Percentiles rank a stretch among this genome's conserved stretches.
Conservation (phyloP, 2,329 filamentous ascomycete species). For the Venturia pyrina region DNA sequence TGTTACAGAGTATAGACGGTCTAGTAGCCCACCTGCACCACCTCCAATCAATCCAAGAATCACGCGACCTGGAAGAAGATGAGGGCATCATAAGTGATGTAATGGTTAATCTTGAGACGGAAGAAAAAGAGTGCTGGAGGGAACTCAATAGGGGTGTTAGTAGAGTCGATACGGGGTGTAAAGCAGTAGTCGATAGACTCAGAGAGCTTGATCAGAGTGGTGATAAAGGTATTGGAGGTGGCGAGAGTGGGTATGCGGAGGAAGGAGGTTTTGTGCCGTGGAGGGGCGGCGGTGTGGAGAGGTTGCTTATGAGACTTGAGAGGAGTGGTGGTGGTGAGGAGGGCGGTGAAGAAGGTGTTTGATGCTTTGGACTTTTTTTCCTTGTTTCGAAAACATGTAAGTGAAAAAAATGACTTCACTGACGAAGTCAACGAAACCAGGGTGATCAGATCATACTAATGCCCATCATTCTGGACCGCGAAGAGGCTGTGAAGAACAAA, state of each 20-base stretch:
- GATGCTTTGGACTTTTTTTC: no score
- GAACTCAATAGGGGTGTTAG: constrained; percentile 55
- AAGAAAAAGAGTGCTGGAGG: constrained; percentile 52
- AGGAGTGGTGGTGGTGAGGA: constrained; percentile 26
- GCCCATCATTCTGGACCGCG: no score
- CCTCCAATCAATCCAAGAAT: constrained; percentile 65
- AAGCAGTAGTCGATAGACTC: constrained; percentile 46
- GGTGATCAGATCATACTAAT: no score
- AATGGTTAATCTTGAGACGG: constrained; percentile 44
- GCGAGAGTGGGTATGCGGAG: constrained; percentile 27
- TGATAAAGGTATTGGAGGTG: constrained; percentile 17
- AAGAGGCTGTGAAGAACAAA: not conserved
- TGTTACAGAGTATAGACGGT: constrained; percentile 68
- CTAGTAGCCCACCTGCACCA: constrained; percentile 68
- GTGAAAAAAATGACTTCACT: no score
- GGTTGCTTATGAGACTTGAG: constrained; percentile 85
- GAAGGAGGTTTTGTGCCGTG: constrained; percentile 55
- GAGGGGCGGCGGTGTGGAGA: constrained; percentile 69
- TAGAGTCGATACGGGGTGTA: constrained; percentile 57
- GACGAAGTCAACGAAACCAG: no score
- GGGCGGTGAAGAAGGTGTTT: not conserved
- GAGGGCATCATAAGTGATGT: constrained; percentile 59
- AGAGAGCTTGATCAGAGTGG: constrained; percentile 45
- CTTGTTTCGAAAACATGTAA: no score
- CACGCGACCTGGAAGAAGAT: constrained; percentile 71